Evolutionary conservation across 2,329 filamentous ascomycete genomes (phyloP), one percentile per base, ranked within the genome.

Genomic region (Ambrosiella beaveri): DNA sequence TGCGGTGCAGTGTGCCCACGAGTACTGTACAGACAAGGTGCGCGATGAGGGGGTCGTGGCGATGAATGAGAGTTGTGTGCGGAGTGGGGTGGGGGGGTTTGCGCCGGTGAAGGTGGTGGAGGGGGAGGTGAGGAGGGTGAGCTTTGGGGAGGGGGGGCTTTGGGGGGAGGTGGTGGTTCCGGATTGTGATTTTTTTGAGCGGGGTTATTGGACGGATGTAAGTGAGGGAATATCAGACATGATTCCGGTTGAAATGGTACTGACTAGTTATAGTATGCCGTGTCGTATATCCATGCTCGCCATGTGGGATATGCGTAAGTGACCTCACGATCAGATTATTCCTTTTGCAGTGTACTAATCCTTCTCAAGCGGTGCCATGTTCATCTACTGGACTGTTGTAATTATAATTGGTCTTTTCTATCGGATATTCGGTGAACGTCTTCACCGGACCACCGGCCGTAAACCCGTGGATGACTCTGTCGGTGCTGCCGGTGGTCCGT

Each of bases 31-130:
- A 37, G 60, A 61, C 2, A 64, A 61, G 0, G 65, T 66, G 2
- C 61, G 64, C 7, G 60, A 61, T 1, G 62, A 44, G 0, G 68
- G 66, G 0, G 52, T 71, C 11, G 50, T 19, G 1, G 59, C 59
- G 7, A 61, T 71, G 54, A 71, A 72, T 57, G 58, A 65, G 19
- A 72, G 69, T 4, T 75, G 73, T 51, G 41, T 74, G 71, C 35
- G 9, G 6, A 13, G 37, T 27, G 54, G 49, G 15, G 7, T 36
- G 11, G 17, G 9, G n/a, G 54, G 54, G 15, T 54, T 57, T 45
- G 50, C 12, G 5, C 17, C 49, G 8, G 37, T 56, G 35, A 17
- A 12, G 27, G 36, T 35, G 2, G 38, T 49, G 9, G 12, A 61
- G 56, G 59, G 11, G 57, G 59, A 7, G 56, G 61, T 45, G 61